Percentiles rank a stretch among this genome's conserved stretches.
Evolutionary conservation across 148 eudicot species (phyloP).

Genomic region (Hydrangea macrophylla): DNA sequence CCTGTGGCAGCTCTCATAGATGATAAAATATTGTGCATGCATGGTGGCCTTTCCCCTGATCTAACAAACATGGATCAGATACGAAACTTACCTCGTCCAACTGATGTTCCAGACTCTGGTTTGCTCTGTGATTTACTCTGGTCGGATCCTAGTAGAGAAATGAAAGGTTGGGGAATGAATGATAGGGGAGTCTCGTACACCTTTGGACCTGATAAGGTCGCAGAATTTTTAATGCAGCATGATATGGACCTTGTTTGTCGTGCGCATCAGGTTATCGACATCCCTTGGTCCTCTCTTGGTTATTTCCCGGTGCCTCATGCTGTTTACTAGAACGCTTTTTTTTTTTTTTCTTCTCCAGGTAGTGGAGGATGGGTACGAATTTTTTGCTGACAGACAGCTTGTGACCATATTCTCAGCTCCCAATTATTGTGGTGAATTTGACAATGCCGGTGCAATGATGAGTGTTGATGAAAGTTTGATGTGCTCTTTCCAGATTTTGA

Average conservation of each 20-base stretch:
- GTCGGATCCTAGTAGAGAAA: too few relatives aligned
- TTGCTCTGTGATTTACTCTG: constrained; percentile 29
- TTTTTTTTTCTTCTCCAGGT: constrained; percentile 21
- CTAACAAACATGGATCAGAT: too few relatives aligned
- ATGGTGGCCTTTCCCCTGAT: too few relatives aligned
- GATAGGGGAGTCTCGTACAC: too few relatives aligned
- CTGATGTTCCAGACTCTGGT: constrained; percentile 30
- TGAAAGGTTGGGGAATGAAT: too few relatives aligned
- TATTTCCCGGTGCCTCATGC: neutral
- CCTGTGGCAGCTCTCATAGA: constrained; percentile 39
- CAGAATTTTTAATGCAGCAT: constrained; percentile 26
- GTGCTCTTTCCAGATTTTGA: constrained; percentile 30
- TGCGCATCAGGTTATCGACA: constrained; percentile 24
- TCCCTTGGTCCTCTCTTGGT: neutral
- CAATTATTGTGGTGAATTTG: too few relatives aligned
- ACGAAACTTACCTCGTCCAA: constrained; percentile 19
- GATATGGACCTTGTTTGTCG: constrained; percentile 37
- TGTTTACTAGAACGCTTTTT: neutral
- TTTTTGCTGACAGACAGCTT: constrained; percentile 31
- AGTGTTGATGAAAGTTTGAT: too few relatives aligned
- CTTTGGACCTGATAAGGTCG: too few relatives aligned
- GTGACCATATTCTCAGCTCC: too few relatives aligned
- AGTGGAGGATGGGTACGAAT: constrained; percentile 31
- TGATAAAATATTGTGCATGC: constrained; percentile 37
- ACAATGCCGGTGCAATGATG: too few relatives aligned